Base-by-base conservation (phyloP, 768 basidiomycete species). In the Pleurotus djamor region DNA sequence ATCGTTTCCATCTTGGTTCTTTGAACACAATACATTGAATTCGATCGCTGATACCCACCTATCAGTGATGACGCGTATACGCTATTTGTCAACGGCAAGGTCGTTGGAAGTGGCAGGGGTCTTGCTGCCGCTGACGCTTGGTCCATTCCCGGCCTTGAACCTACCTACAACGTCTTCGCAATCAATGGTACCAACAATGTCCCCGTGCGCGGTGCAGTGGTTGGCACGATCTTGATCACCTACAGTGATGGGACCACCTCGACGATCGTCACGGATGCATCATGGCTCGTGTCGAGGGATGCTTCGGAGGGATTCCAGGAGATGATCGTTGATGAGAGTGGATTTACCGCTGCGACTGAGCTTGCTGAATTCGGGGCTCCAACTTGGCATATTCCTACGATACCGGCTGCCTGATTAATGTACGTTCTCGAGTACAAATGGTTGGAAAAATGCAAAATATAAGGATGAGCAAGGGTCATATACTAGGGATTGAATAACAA, bases 241-340 rank as follows among this genome's bases (percentile, higher is more conserved):
- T 71, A 65, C 48, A 58, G 64, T 0, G 72, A 71, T 54, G 69
- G 68, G 5, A 61, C 61, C 5, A 63, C 52, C 14, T 34, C 55
- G 13, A 52, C 60, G 1, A 36, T 73, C 0, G 51, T 64, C 3
- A 66, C 67, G 0, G 70, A 73, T 33, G 55, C 62, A 10, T 57
- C 60, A 1, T 73, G 70, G 69, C 66, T 65, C 38, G 64, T 65
- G 16, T 48, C 43, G 13, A 21, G n/a, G 12, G 33, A 13, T 4
- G 64, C 65, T 3, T 68, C 71, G 1, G 54, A 62, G 3, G 72
- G 71, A 2, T 76, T 72, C 61, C 61, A 74, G 57, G 61, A 68
- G n/a, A 61, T 67, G 4, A 67, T 61, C 2, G 71, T 66, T 36
- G 68, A 75, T 55, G 75, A 73, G 58, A 66, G 60, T 50, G 57